Evolutionary conservation across 2,329 filamentous ascomycete genomes (phyloP).

Genomic region (Cladophialophora chaetospira): DNA sequence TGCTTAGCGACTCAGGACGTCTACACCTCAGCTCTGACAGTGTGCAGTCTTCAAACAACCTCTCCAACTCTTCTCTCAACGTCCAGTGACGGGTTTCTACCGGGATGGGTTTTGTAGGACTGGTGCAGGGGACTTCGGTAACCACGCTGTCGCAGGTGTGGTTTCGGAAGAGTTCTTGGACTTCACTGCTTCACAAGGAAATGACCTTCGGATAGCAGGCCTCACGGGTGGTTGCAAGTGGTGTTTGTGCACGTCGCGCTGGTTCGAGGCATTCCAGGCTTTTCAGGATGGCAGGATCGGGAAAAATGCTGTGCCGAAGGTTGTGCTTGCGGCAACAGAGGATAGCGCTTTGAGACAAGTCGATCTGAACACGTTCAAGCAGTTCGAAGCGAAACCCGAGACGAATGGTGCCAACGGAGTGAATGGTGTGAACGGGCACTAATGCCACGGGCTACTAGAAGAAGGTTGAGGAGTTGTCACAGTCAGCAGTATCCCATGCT

Average conservation of each 20-base stretch:
- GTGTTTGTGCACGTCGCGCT: constrained; percentile 63
- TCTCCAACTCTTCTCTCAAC: constrained; percentile 59
- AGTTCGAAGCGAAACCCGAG: constrained; percentile 37
- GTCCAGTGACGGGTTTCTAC: constrained; percentile 63
- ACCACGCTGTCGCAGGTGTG: constrained; percentile 61
- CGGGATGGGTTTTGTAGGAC: constrained; percentile 65
- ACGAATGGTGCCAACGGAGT: constrained; percentile 25
- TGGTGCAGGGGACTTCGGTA: constrained; percentile 57
- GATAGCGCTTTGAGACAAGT: constrained; percentile 42
- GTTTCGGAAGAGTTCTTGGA: constrained; percentile 65
- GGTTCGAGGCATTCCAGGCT: constrained; percentile 62
- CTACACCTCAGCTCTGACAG: no score
- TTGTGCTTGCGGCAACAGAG: constrained; percentile 43
- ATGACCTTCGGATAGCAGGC: constrained; percentile 60
- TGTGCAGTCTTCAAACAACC: constrained; percentile 57
- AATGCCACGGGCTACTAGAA: constrained; percentile 12
- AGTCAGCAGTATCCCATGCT: constrained; percentile 28
- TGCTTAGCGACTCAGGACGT: no score
- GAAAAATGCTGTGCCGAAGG: constrained; percentile 33
- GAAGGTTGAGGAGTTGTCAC: not conserved
- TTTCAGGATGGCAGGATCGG: constrained; percentile 46
- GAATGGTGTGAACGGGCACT: constrained; percentile 19
- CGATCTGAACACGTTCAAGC: constrained; percentile 39
- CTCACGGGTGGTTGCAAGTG: constrained; percentile 63
- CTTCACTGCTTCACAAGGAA: constrained; percentile 61